Base-by-base conservation (phyloP, 106 monocot genomes). In the Gastrodia elata region DNA sequence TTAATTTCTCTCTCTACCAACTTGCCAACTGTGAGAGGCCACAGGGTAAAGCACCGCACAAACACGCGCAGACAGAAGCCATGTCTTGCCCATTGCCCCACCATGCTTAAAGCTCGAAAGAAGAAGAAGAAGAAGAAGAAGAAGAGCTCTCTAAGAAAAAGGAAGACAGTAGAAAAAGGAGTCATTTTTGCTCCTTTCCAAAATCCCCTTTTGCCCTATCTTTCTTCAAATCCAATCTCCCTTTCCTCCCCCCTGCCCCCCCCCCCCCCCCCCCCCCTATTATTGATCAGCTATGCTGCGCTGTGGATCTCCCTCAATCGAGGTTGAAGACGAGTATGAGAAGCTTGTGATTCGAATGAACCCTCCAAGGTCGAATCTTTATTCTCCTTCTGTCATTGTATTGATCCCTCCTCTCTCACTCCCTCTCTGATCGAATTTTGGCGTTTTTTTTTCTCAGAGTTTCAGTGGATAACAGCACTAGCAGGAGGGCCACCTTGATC, bases 301-400 rank as follows among this genome's bases (percentile, higher is more conserved):
- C 20, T 86, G 83, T 77, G 85, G 77, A 71, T 84, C 82, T 71
- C 72, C 79, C 20, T 74, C 68, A 26, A 67, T 74, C 30, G 94
- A 88, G 20, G 68, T 77, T 43, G 93, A 90, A 27, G 94, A 94
- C 68, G 94, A 94, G 75, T 94, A 83, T 73, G 86, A 91, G 82
- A 94, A 94, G 90, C 79, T 94, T 41, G 83, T 94, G 8, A 86
- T 91, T 36, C 73, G 86, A 72, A 91, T 94, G 94, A 94, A 94
- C 77, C 90, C 94, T 26, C 94, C 94, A 73, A 90, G 90, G 94
- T 94, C 30, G 40, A 68, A 8, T 38, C 39, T 69, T 69, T 9
- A 20, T 22, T 43, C 71, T 46, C 24, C n/a, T 33, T 37, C 8
- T 18, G 34, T 46, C 34, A 16, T n/a, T n/a, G n/a, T n/a, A n/a